A percentile compares a stretch with the other conserved stretches of the same genome.
Evolutionary conservation across 129 eudicot species (phyloP).

Genomic region (Heracleum sosnowskyi): DNA sequence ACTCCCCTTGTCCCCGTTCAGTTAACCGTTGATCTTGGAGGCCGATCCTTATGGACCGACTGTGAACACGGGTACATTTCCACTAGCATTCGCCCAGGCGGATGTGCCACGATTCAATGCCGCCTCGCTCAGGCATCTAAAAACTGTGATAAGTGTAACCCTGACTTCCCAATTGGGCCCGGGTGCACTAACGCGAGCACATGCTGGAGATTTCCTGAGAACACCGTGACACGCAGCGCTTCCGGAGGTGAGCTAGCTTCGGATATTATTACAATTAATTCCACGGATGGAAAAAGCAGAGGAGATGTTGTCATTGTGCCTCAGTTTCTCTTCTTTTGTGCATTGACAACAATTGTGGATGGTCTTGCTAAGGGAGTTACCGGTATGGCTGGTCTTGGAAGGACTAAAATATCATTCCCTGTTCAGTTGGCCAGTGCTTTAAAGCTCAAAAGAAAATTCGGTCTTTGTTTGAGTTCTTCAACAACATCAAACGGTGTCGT

Average conservation of each 20-base stretch:
- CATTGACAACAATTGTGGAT: slow-evolving; percentile 13
- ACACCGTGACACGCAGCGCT: slow-evolving; percentile 18
- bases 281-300: slow-evolving; percentile 31
- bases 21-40: slow-evolving; percentile 43
- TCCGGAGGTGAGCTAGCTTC: slow-evolving; percentile 35
- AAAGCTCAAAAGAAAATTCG: slow-evolving; percentile 25
- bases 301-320: slow-evolving; percentile 22
- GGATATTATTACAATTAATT: slow-evolving; percentile 26
- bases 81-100: slow-evolving; percentile 16
- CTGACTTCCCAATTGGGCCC: background rate
- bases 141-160: slow-evolving; percentile 11
- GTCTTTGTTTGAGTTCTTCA: slow-evolving; percentile 32
- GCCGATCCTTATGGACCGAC: slow-evolving; percentile 43
- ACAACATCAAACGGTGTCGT: slow-evolving; percentile 28
- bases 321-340: slow-evolving; percentile 31
- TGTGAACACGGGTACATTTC: slow-evolving; percentile 35
- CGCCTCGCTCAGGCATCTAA: slow-evolving; percentile 23
- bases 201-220: slow-evolving; percentile 32
- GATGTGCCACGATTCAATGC: slow-evolving; percentile 1
- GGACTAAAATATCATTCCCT: slow-evolving; percentile 29
- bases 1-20: slow-evolving; percentile 35
- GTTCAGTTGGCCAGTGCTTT: slow-evolving; percentile 27
- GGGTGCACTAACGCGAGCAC: slow-evolving; percentile 34
- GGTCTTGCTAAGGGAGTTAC: slow-evolving; percentile 37
- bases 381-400: slow-evolving; percentile 57